phyloP scores from a whole-genome alignment of 148 eudicot genomes.

The Arbutus unedo region DNA sequence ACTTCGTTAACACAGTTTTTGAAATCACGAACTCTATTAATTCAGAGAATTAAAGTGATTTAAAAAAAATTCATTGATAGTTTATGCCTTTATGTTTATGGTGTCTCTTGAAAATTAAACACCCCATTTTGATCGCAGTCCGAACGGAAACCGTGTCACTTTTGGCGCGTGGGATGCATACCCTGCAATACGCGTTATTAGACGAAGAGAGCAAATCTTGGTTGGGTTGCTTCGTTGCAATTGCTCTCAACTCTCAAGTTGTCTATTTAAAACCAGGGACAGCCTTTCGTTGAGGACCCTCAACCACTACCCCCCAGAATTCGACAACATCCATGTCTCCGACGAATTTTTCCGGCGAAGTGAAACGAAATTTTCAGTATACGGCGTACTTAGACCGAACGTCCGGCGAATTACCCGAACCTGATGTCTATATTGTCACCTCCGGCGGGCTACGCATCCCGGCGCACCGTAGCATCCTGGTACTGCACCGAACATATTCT shows the following conservation, averaged over 20 bases:
- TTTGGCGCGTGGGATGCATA: background rate
- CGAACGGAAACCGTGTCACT: too few species aligned
- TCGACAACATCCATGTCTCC: constrained; percentile 21
- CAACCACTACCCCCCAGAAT: background rate
- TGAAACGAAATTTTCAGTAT: background rate
- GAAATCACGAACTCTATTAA: too few species aligned
- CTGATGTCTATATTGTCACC: constrained; percentile 46
- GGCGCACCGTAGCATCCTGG: constrained; percentile 68
- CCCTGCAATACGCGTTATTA: background rate
- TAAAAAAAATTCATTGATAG: too few species aligned
- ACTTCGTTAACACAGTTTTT: too few species aligned
- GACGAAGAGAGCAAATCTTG: background rate
- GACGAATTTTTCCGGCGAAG: background rate
- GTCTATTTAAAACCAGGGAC: background rate
- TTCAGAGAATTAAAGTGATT: too few species aligned
- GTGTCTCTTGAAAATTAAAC: too few species aligned
- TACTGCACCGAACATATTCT: constrained; percentile 13
- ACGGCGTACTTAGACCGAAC: constrained; percentile 16
- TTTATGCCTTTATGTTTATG: too few species aligned
- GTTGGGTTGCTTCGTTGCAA: background rate
- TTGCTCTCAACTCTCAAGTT: background rate
- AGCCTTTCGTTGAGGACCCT: background rate
- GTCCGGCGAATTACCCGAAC: constrained; percentile 29
- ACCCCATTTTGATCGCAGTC: too few species aligned
- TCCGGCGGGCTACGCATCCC: constrained; percentile 64